Base-by-base conservation (phyloP, 148 eudicot genomes). In the Vaccinium vitisidaea region DNA sequence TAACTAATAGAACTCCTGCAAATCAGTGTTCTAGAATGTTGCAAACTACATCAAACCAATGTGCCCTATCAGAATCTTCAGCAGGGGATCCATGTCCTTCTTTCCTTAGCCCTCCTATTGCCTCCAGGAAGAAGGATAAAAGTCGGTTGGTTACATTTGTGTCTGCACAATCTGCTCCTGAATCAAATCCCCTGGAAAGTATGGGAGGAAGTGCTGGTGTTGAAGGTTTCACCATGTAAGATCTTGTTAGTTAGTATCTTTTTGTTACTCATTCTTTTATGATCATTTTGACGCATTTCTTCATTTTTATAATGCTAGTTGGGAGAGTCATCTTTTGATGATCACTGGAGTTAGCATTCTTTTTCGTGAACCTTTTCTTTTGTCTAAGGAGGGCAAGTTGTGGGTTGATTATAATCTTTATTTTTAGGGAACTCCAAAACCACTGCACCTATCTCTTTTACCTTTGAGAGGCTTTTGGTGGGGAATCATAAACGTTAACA, bases 141-240 rank as follows among this genome's bases (percentile, higher is more conserved):
- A 82, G 71, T 86, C 87, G 77, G 83, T 67, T 88, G 82, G 84
- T 63, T 54, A 56, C 84, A 52, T 75, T 83, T 86, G 80, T 89
- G 75, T 85, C 91, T 58, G 83, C 79, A 49, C 89, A 88, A 80
- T 85, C 87, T 75, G 80, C 83, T 82, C 79, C 90, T 78, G 81
- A 92, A 75, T 89, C 88, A 71, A 84, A 84, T 80, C 83, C 90
- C 32, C 85, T 63, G 83, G 88, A 84, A 63, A 82, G 81, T 71
- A 80, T 76, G 82, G 84, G 81, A 77, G 93, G 89, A 83, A 89
- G 88, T 84, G 88, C 87, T 84, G 88, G 90, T 79, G 84, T 87
- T 55, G 96, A 93, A 79, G 90, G 89, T 74, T 75, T 90, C 48
- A 92, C 90, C 93, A 90, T 94, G 99, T 95, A 88, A 92, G 97